Evolutionary conservation across 352 stramenopile genomes (phyloP), one percentile per base, ranked within the genome.

Genomic region (Globisporangium megalacanthum): DNA sequence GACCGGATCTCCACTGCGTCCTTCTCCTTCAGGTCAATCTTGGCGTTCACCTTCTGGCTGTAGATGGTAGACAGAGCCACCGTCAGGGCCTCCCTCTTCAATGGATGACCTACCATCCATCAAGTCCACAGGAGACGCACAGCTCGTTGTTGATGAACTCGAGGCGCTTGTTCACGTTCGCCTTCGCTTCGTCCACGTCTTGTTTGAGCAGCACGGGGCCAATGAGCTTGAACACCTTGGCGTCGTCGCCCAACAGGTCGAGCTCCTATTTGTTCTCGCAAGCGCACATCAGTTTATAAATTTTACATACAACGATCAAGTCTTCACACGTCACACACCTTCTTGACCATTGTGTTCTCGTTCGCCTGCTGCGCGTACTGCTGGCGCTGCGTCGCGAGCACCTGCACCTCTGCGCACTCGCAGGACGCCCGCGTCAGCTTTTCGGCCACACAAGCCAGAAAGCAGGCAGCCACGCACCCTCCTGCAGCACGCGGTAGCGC

Each of bases 301-400:
- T 41, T 44, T 19, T 13, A n/a, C 15, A 29, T 48, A 29, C 42
- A 48, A 48, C 14, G 17, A 10, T 0, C n/a, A 22, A 29, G n/a
- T 29, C 6, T 0, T 29, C 42, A 48, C 42, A 48, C 42, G 42
- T 48, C 42, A 14, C 42, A 48, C 42, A 45, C 70, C 71, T 96
- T 80, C 79, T 97, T 92, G 31, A 98, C 95, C 92, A 98, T 98
- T 69, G 93, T 92, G 72, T 98, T 98, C 69, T 98, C 95, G 55
- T 97, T 98, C 50, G 89, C 69, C 59, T 98, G 95, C 56, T 94
- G 83, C 63, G 95, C 84, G 52, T 96, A 94, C 54, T 83, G 84
- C 73, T 97, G 89, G 25, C 94, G 80, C 75, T 97, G 81, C 54
- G 74, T 80, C 53, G 82, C 78, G 25, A 97, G 75, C 62, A 87